Base-by-base conservation (phyloP, 441 rosid species). In the Bruguiera hainesii region DNA sequence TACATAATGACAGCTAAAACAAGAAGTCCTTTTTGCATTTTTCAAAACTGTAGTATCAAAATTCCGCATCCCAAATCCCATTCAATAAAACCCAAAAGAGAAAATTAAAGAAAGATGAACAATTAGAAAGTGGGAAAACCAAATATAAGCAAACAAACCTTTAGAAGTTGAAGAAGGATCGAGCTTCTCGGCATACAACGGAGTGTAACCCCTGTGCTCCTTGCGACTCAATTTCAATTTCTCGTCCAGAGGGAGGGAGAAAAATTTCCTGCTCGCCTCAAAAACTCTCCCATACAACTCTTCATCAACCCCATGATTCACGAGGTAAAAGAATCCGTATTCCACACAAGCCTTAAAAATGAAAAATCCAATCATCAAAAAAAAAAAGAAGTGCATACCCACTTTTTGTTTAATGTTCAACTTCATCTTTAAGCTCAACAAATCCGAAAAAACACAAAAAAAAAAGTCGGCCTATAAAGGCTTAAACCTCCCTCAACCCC, bases 291-390 rank as follows among this genome's bases (percentile, higher is more conserved):
- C 26, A 20, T 81, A 8, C 20, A 91, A 65, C 31, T 83, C 88
- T 67, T 80, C 78, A 16, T 86, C 75, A 7, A 91, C 77, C 1
- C 94, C 97, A 68, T 89, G 99, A 71, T 94, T 88, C 73, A 84
- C 81, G 10, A 85, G 76, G 81, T 88, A 91, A 74, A 91, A 91
- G 89, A 91, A 94, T 19, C 98, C 96, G 51, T 76, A 79, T 18
- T 88, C 94, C 7, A 80, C 33, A 64, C 99, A 94, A 35, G 97
- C 97, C 97, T 92, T 73, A 53, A 9, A 76, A 33, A 59, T 51
- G 71, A 67, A 35, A 48, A 52, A 52, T 52, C 56, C 56, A 52
- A 52, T 37, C 3, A 52, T 52, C 26, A 53, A 53, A 50, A 19
- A 33, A 35, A 35, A 8, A 8, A 8, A 35, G 20, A 37, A 37